Base-by-base conservation (phyloP, 257 asterid genomes). In the Solanum rostratum region DNA sequence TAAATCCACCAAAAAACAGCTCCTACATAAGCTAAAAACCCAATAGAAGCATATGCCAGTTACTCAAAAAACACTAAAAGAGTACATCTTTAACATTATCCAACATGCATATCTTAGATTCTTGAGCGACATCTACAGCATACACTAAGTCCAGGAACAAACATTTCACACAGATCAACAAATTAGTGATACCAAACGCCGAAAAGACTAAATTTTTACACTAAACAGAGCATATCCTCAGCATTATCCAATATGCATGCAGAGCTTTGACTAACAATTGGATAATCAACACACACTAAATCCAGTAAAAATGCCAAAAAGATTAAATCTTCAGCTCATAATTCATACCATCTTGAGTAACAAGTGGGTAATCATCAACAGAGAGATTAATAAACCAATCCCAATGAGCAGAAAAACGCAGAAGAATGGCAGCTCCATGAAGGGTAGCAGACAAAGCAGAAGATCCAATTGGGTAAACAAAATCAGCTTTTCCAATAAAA, bases 381-480 rank as follows among this genome's bases (percentile, higher is more conserved):
- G 91, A 89, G 6, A 97, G 97, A 85, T 90, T 93, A 43, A 97
- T 89, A 87, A 95, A 92, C 99, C 98, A 97, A 91, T 97, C 97
- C 99, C 99, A 97, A 53, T 85, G 86, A n/a, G 76, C 22, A 30
- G 91, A 88, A 30, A 95, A 6, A 3, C 93, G 90, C 10, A 94
- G 91, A 90, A 95, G 82, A 84, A 91, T 87, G 4, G 98, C 87
- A 1, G 99, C 98, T 22, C 98, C 99, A 82, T 88, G 98, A 74
- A 97, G 97, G 19, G 89, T 86, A 68, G 98, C 87, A 0, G 99
- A 91, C 27, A 97, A 86, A 30, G 89, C 86, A 41, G 98, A 92
- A 2, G 98, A 95, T 39, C 99, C 99, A 45, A 65, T 43, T 13
- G 89, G 46, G 87, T 87, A 87, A 50, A 93, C 98, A 84, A 83